Evolutionary conservation across 371 early-diverging fungal species (phyloP), one percentile per base, ranked within the genome.

Genomic region (Mortierella sp.): DNA sequence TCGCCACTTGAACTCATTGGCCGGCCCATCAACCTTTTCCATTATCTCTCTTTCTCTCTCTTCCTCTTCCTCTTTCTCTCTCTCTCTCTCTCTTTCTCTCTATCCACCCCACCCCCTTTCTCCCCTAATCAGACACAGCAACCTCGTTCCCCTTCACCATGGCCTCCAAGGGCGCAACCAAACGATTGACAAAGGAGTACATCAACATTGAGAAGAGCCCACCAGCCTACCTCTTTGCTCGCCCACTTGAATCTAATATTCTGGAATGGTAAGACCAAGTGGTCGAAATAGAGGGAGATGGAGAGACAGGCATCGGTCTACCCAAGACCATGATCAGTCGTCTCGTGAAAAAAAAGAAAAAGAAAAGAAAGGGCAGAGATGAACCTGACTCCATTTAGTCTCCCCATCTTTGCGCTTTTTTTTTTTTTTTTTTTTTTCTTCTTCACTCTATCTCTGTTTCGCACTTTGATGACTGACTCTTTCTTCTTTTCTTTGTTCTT

Each of bases 131-230:
- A 14, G 14, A 55, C 19, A 19, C 25, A 55, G 55, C 15, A 25
- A 55, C 19, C 37, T 29, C 26, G 14, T 19, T 15, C 26, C 7
- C 19, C 44, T 46, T 6, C 46, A 45, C 60, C 72, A 98, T 98
- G 98, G 96, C 97, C n/a, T 90, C 94, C 37, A 94, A 93, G 75
- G 92, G 90, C 55, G 97, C 97, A 14, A 89, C 84, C 74, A 94
- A 92, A 81, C 90, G 97, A 60, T 85, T 98, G 65, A 91, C 90
- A 66, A 97, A 97, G 83, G 98, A 99, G 84, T 98, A 96, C 80
- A 75, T 89, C 75, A 87, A 89, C 52, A 90, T 97, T 68, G 87
- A 90, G 66, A 86, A 90, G 77, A 83, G 81, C 64, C 85, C 84
- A 21, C 77, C 73, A 37, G 80, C 82, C 56, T 80, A 68, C 61